Percentiles rank a stretch among this genome's conserved stretches.
phyloP scores from a whole-genome alignment of 2,329 filamentous ascomycete species.

The Coleophoma eucalyptorum region DNA sequence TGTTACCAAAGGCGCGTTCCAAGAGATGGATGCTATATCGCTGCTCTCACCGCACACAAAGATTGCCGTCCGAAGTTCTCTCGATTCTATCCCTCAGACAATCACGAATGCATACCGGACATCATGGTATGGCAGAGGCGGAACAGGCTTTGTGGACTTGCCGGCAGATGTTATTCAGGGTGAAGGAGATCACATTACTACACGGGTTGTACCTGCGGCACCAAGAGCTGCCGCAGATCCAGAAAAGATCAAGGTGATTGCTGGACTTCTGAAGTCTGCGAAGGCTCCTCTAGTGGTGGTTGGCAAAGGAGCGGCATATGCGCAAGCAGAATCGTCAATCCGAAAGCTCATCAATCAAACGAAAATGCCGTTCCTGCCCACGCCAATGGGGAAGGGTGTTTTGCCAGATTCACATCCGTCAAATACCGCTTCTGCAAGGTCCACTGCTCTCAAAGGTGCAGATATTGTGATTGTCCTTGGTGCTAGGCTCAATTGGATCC shows the following conservation, averaged over 20 bases:
- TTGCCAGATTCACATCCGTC: constrained; percentile 47
- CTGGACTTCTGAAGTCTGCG: constrained; percentile 40
- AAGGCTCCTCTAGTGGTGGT: constrained; percentile 48
- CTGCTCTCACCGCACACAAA: constrained; percentile 50
- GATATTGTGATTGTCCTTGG: constrained; percentile 52
- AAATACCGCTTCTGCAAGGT: constrained; percentile 50
- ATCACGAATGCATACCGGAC: constrained; percentile 47
- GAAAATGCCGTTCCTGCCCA: constrained; percentile 50
- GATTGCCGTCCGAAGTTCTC: constrained; percentile 38
- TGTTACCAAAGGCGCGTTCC: constrained; percentile 49
- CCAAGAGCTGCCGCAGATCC: constrained; percentile 41
- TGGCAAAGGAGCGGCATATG: constrained; percentile 53
- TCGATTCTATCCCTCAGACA: constrained; percentile 40
- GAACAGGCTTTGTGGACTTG: constrained; percentile 49
- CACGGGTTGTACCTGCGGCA: constrained; percentile 27
- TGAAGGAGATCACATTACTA: constrained; percentile 18
- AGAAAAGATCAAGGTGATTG: constrained; percentile 35
- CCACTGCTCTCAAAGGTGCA: constrained; percentile 46
- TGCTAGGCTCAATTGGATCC: constrained; percentile 54
- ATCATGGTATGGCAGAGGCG: constrained; percentile 47
- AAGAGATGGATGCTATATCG: constrained; percentile 51
- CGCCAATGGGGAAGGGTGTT: constrained; percentile 56
- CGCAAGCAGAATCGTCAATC: constrained; percentile 42
- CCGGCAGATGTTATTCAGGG: constrained; percentile 52
- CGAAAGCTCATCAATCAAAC: constrained; percentile 40